Conservation (phyloP, 768 basidiomycete genomes). For the Leccinum truebloodii region DNA sequence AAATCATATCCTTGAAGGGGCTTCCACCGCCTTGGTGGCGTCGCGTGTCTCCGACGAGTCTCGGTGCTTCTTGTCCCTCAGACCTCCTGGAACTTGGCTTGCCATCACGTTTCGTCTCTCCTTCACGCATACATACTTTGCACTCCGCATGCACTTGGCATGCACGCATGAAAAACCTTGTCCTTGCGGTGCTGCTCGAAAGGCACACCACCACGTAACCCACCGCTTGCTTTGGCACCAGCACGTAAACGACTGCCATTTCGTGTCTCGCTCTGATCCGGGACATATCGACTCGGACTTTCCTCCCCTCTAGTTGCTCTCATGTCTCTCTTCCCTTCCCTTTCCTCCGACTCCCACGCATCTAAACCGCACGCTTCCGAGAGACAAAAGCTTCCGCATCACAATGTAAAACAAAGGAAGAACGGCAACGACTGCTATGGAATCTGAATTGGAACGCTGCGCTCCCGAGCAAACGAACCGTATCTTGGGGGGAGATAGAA, state of each 20-base stretch:
- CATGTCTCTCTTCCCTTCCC: neutral
- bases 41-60: neutral
- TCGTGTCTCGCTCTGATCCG: constrained; percentile 19
- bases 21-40: neutral
- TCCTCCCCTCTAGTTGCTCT: neutral
- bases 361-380: constrained; percentile 23
- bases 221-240: neutral
- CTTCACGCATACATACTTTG: neutral
- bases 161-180: constrained; percentile 24
- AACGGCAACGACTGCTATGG: neutral
- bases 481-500: neutral
- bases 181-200: constrained; percentile 32
- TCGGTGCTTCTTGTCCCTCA: neutral
- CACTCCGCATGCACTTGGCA: neutral
- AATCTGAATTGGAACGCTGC: neutral
- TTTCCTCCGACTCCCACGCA: constrained; percentile 22
- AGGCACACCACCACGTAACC: constrained; percentile 24
- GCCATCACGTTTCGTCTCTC: constrained; percentile 3
- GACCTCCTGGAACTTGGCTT: neutral
- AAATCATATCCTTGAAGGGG: neutral
- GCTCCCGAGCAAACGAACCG: neutral
- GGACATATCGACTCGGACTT: neutral
- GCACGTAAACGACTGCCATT: neutral
- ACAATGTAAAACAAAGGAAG: neutral
- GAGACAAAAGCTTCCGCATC: constrained; percentile 6